Evolutionary conservation across 2,329 filamentous ascomycete genomes (phyloP), one percentile per base, ranked within the genome.

Genomic region (Aspergillus neoniger): DNA sequence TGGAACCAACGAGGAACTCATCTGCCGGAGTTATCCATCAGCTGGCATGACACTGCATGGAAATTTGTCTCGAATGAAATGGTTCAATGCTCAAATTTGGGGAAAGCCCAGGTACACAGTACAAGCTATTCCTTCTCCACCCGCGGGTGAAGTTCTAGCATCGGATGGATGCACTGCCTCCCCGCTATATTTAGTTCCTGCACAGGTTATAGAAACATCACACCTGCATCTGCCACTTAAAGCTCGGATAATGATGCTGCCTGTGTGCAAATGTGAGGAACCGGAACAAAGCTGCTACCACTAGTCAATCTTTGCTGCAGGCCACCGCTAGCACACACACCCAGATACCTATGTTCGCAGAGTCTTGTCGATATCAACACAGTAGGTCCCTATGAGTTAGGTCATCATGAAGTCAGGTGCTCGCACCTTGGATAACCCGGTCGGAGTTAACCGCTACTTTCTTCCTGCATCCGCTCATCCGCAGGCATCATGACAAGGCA

Each of bases 341-440:
- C n/a, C 39, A 17, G 17, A 43, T 43, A 19, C n/a, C 17, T 17
- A 43, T 43, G 28, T 12, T 21, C 23, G 41, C 32, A 36, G 5
- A 30, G 9, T 30, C 28, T 30, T 30, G 15, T 21, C 41, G 17
- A 21, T 7, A 43, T 44, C 41, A 21, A 14, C 41, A 21, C 41
- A 5, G 10, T 9, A 2, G 10, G 41, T 12, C 10, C 23, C 19
- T 15, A 14, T 30, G 32, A 36, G 41, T 61, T 62, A 59, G 57
- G 53, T 62, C 57, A 62, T 62, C 25, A 59, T 62, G 60, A 59
- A 39, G 60, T 62, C 60, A 62, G 49, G 39, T 48, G 32, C 21
- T n/a, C 32, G 32, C n/a, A 21, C 28, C 14, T 52, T 14, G 50
- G 19, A 53, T 39, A 4, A 17, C 10, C 25, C 9, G 51, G 15